Conservation (phyloP, 148 eudicot genomes). For the Rhododendron molle region DNA sequence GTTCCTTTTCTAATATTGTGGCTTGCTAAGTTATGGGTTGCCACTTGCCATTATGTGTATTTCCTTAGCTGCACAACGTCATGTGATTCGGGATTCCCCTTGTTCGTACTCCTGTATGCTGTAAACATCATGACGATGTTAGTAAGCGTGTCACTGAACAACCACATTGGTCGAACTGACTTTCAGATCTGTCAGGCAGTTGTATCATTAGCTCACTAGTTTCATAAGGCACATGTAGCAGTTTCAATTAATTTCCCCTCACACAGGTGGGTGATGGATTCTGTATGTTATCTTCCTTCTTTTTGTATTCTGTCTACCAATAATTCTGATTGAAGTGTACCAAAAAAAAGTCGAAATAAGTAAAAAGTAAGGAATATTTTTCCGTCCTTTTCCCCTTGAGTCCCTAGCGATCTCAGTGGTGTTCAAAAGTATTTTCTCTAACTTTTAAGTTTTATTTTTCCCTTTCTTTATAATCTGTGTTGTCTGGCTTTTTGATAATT, state of each 20-base stretch:
- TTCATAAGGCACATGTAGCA: neutral
- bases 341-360: neutral
- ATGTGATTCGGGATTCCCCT: neutral
- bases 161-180: neutral
- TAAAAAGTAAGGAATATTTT: neutral
- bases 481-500: slow-evolving; percentile 9
- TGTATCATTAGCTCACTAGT: neutral
- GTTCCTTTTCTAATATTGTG: neutral
- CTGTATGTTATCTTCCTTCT: neutral
- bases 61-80: neutral
- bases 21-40: neutral
- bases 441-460: neutral
- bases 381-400: neutral
- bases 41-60: neutral
- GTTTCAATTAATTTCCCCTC: neutral
- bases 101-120: neutral
- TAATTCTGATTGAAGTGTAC: neutral
- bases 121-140: neutral
- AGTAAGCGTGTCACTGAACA: neutral
- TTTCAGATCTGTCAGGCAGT: neutral
- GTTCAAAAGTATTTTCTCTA: neutral
- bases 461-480: slow-evolving; percentile 6
- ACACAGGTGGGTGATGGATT: neutral
- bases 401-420: neutral
- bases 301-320: neutral